Conservation (phyloP, 176 grass and related monocot genomes). For the Carex pumila region DNA sequence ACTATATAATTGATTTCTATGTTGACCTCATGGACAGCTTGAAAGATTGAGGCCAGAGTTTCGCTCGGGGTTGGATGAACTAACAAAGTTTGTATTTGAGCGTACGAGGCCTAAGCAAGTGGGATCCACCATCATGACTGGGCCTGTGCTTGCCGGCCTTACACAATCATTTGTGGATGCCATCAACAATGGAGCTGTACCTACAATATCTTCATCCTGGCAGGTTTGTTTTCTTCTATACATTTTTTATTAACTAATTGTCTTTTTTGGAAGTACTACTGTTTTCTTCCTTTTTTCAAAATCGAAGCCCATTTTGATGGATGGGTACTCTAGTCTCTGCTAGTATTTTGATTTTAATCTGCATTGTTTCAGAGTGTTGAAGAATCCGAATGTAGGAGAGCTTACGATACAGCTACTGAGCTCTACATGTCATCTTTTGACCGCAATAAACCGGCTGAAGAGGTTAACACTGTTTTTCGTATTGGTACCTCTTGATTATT, state of each 20-base stretch:
- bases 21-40: slow-evolving; percentile 28
- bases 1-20: background rate
- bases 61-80: slow-evolving; percentile 44
- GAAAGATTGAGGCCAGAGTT: slow-evolving; percentile 62
- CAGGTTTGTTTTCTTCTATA: slow-evolving; percentile 40
- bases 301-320: background rate
- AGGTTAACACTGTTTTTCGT: slow-evolving; percentile 33
- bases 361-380: slow-evolving; percentile 54
- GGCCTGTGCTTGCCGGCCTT: slow-evolving; percentile 56
- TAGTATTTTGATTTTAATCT: background rate
- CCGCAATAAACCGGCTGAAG: slow-evolving; percentile 42
- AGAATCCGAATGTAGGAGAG: slow-evolving; percentile 60
- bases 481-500: background rate
- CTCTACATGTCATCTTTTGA: slow-evolving; percentile 56
- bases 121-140: slow-evolving; percentile 59
- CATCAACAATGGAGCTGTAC: slow-evolving; percentile 73
- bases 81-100: slow-evolving; percentile 64
- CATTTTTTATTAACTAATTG: background rate
- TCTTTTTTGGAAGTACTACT: background rate
- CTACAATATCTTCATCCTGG: slow-evolving; percentile 74
- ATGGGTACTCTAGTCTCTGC: background rate
- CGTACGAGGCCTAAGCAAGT: slow-evolving; percentile 67
- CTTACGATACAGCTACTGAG: slow-evolving; percentile 60
- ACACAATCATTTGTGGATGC: slow-evolving; percentile 65
- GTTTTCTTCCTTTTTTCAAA: background rate